Percentiles rank a stretch among this genome's conserved stretches.
Conservation (phyloP, 257 asterid species). For the Nicotiana undulata region DNA sequence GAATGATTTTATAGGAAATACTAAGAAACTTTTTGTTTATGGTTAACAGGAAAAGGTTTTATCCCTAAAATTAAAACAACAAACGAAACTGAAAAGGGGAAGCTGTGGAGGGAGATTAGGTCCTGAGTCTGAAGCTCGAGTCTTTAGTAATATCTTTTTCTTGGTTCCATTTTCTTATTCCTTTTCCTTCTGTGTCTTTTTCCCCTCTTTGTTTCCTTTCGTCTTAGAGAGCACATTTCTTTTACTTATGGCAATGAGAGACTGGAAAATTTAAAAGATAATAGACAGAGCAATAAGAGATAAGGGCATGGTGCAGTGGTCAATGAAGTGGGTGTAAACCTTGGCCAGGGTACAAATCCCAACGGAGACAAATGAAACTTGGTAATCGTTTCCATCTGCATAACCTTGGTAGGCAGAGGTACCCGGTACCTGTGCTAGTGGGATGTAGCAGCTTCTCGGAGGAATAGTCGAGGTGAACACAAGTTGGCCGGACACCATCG, state of each 20-base stretch:
- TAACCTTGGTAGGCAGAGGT: neutral
- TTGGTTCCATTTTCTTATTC: neutral
- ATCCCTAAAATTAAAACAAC: neutral
- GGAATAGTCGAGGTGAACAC: neutral
- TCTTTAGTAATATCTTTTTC: neutral
- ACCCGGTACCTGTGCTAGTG: neutral
- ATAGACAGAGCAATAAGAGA: neutral
- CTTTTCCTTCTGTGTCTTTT: neutral
- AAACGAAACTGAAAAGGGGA: neutral
- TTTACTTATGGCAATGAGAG: neutral
- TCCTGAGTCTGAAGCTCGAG: neutral
- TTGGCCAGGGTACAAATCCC: neutral
- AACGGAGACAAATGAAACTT: neutral
- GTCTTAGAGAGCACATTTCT: neutral
- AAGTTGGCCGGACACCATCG: neutral
- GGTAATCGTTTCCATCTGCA: neutral
- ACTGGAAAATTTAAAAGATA: neutral
- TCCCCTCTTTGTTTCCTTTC: neutral
- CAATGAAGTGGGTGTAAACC: neutral
- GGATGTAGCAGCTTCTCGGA: neutral
- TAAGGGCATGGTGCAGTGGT: neutral
- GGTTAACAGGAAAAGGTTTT: neutral
- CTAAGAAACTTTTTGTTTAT: neutral
- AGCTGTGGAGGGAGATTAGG: neutral
- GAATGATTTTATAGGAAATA: neutral